Evolutionary conservation across 2,329 filamentous ascomycete genomes (phyloP).

Genomic region (Cladobotryum mycophilum): DNA sequence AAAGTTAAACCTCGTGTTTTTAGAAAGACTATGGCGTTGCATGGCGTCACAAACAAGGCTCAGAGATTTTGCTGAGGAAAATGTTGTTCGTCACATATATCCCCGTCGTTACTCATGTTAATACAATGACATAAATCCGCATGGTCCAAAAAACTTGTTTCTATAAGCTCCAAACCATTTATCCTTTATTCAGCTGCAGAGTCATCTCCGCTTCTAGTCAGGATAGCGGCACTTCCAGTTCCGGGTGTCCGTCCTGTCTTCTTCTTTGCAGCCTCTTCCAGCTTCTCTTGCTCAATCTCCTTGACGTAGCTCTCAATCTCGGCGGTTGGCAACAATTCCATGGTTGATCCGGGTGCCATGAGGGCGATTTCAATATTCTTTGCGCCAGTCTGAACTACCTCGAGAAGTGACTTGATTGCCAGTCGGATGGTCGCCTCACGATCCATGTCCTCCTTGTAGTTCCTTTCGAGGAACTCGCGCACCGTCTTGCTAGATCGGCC

Average conservation of each 20-base stretch:
- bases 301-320: conserved; percentile 98
- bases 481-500: conserved; percentile 98
- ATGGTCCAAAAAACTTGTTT: conserved; percentile 13
- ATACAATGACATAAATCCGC: conserved; percentile 30
- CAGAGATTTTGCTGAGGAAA: conserved; percentile 2
- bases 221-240: conserved; percentile 64
- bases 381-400: conserved; percentile 96
- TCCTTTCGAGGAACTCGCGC: conserved; percentile 95
- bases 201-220: conserved; percentile 54
- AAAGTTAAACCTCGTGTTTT: neutral
- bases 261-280: conserved; percentile 96
- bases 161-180: conserved; percentile 16
- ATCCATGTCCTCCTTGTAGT: conserved; percentile 98
- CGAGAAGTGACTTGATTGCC: conserved; percentile 94
- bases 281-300: conserved; percentile 98
- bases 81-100: conserved; percentile 18
- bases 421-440: conserved; percentile 92
- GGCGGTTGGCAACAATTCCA: conserved; percentile 92
- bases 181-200: conserved; percentile 30
- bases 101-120: conserved; percentile 30
- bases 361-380: conserved; percentile 99
- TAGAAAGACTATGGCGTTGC: conserved; percentile 24
- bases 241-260: conserved; percentile 74
- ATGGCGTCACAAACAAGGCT: conserved; percentile 12
- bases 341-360: conserved; percentile 84